Evolutionary conservation across 148 eudicot genomes (phyloP).

Genomic region (Suaeda aralocaspica): DNA sequence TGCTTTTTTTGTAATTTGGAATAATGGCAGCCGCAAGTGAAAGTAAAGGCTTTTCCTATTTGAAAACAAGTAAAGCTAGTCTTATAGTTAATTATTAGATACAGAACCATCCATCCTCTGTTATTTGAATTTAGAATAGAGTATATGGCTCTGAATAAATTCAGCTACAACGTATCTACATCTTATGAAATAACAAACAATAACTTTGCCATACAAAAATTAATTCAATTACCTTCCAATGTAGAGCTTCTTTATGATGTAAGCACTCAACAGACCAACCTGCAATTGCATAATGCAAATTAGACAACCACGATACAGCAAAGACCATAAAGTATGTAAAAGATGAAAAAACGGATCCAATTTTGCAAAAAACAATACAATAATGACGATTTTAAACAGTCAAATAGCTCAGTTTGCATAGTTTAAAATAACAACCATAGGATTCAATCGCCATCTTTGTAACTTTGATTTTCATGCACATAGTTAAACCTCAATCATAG

Average conservation of each 20-base stretch:
- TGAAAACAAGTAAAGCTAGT: neutral
- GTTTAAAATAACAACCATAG: neutral
- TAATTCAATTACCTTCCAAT: slow-evolving; percentile 65
- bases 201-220: neutral
- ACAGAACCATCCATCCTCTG: neutral
- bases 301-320: neutral
- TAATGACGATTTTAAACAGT: no score
- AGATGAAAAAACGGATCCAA: neutral
- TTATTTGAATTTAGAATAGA: neutral
- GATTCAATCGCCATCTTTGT: neutral
- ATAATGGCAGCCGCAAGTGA: no score
- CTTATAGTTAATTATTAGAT: neutral
- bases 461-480: no score
- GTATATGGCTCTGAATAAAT: neutral
- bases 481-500: no score
- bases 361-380: no score
- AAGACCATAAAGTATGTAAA: neutral
- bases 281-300: slow-evolving; percentile 27
- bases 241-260: slow-evolving; percentile 73
- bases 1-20: no score
- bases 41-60: neutral
- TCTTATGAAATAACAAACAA: neutral
- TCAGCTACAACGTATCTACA: neutral
- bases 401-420: no score
- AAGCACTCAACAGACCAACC: slow-evolving; percentile 90